Evolutionary conservation across 176 grass and related monocot species (phyloP), one percentile per base, ranked within the genome.

Genomic region (Phyllostachys edulis): DNA sequence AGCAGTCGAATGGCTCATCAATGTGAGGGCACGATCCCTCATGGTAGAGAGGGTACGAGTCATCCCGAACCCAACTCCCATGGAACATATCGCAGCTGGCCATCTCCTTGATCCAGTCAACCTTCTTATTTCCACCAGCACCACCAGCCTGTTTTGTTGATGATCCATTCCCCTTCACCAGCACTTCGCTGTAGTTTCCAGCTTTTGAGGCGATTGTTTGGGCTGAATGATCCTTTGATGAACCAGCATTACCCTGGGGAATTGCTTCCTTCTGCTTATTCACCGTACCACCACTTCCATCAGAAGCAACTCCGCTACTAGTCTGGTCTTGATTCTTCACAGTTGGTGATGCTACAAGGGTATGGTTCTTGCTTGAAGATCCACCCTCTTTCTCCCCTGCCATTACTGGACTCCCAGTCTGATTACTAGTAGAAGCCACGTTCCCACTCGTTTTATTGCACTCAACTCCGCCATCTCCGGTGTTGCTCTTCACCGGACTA

Each of bases 1-100:
- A 86, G 65, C 96, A 99, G 84, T 99, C 78, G 24, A 99, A 99
- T 41, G 96, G 89, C 27, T 94, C 89, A 79, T 99, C 96, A 23
- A 99, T 96, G 61, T 92, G 88, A 20, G 91, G 93, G 14, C 96
- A 99, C 6, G 96, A 94, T 8, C 96, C 93, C 63, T 86, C 91
- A 0, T 72, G 88, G 57, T 96, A 99, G 63, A 90, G 90, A 29
- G 96, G 96, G 72, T 90, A 92, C 0, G 87, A 81, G 23, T 99
- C 88, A 50, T 96, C 89, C 39, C 39, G 79, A 76, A 96, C 88
- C 96, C 96, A 99, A 32, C 42, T 85, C 67, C 96, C 96, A 55
- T 82, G 81, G 71, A 96, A 96, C 72, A 99, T 73, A 71, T 99
- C 89, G 56, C 96, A 99, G 73, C 62, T 78, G 39, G 89, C 86